These are phyloP conservation scores for Emydomyces testavorans DNA, from an alignment of 2,329 filamentous ascomycete species.

Conservation along the genomic window DNA sequence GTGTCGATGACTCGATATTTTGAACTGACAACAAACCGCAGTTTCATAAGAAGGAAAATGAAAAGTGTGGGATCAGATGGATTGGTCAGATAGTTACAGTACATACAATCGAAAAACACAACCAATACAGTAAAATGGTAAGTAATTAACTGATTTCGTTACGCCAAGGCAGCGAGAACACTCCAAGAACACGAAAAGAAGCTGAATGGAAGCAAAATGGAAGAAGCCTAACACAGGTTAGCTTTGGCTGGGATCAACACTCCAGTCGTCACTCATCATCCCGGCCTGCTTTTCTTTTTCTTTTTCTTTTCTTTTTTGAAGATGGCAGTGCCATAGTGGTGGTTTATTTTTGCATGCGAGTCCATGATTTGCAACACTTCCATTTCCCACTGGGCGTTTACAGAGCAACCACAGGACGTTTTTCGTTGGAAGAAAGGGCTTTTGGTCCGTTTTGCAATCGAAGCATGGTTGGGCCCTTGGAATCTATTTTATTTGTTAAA, in stretches of 20 bases:
- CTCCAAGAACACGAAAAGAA: slow-evolving; percentile 1
- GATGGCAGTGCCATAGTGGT: neutral
- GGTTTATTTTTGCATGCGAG: neutral
- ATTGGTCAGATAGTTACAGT: too few relatives aligned
- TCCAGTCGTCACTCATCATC: neutral
- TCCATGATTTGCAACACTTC: neutral
- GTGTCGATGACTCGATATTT: too few relatives aligned
- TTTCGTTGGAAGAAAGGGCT: neutral
- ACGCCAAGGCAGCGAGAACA: neutral
- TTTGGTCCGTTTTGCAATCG: neutral
- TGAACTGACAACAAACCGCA: too few relatives aligned
- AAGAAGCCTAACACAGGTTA: slow-evolving; percentile 9
- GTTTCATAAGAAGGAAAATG: too few relatives aligned
- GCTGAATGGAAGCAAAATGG: slow-evolving; percentile 10
- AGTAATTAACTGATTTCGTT: neutral
- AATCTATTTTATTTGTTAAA: too few relatives aligned
- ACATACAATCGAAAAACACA: too few relatives aligned
- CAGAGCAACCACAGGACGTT: too few relatives aligned
- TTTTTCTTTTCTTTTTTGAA: neutral
- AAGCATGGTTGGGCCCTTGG: too few relatives aligned
- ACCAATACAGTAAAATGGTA: too few relatives aligned
- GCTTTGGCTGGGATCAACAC: slow-evolving; percentile 7
- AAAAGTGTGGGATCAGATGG: too few relatives aligned
- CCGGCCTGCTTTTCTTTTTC: neutral
- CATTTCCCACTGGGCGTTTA: too few relatives aligned